Base-by-base conservation (phyloP, 371 early-diverging fungal species). In the Choanephora cucurbitarum region DNA sequence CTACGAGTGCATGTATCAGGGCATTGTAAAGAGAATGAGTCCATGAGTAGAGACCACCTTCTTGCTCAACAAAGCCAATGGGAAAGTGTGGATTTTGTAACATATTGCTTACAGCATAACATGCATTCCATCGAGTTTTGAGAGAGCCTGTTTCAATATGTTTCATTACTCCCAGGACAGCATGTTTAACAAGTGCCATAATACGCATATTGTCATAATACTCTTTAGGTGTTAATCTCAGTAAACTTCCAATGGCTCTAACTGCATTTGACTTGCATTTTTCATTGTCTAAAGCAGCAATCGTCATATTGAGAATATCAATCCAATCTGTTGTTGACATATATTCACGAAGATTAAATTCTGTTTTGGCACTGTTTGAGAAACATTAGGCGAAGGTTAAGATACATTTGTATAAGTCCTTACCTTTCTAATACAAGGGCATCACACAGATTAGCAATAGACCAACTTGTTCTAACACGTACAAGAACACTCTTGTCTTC, bases 71-170 rank as follows among this genome's bases (percentile, higher is more conserved):
- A 42, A 60, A 51, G 4, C 85, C 86, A 44, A 89, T 82, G 8
- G 91, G 90, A 58, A 90, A 82, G 40, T 67, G 53, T 9, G 67
- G 58, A 53, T 86, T 85, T 7, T 70, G 60, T 6, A 92, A 67
- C 52, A 88, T 77, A 55, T 88, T 89, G 24, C 78, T 75, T 15
- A 87, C 74, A 0, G 91, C 88, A 68, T 92, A 84, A 62, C 90
- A 90, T 3, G 92, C 88, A 65, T 92, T 92, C 92, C 92, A 92
- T 17, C 92, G 85, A 10, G 80, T 81, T 85, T 91, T 91, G 21
- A 90, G 67, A 0, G 90, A 74, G 0, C 92, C 91, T 6, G 79
- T 63, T 50, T 85, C 85, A 41, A 90, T 82, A 54, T 89, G 88
- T 60, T 86, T 88, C 33, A 80, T 67, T n/a, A 91, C 54, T 0